These are phyloP conservation scores for Gossypium laxum DNA, from an alignment of 441 rosid genomes.

Conservation along the genomic window DNA sequence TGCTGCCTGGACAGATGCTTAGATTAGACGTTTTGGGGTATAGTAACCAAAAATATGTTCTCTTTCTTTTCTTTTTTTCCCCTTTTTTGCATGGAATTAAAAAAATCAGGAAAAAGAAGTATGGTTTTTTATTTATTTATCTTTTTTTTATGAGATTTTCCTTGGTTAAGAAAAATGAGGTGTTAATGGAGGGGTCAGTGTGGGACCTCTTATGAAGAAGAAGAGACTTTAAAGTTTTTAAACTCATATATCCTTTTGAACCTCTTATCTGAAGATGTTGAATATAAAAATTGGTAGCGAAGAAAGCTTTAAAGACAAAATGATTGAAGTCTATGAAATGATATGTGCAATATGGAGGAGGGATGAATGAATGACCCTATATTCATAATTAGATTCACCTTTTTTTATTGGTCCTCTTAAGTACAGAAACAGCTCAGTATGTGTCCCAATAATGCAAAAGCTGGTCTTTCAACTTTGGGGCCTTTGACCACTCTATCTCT, in stretches of 20 bases:
- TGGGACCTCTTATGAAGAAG: conserved; percentile 29
- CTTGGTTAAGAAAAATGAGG: conserved; percentile 10
- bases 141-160: conserved; percentile 2
- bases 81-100: conserved; percentile 23
- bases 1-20: conserved; percentile 87
- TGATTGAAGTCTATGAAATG: conserved; percentile 44
- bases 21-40: conserved; percentile 16
- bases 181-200: conserved; percentile 19
- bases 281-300: conserved; percentile 6
- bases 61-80: conserved; percentile 5
- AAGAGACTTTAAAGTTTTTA: conserved; percentile 29
- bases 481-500: conserved; percentile 42
- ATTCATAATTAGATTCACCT: conserved; percentile 27
- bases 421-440: conserved; percentile 33
- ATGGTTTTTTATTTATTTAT: conserved; percentile 11
- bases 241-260: conserved; percentile 13
- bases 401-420: conserved; percentile 22
- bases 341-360: conserved; percentile 35
- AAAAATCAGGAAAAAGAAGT: conserved; percentile 16
- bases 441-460: conserved; percentile 32
- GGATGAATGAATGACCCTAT: conserved; percentile 2
- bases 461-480: conserved; percentile 32
- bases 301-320: conserved; percentile 26
- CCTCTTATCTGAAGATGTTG: conserved; percentile 21
- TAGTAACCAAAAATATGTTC: background rate